phyloP scores from a whole-genome alignment of 371 early-diverging fungal species.

The Saksenaea vasiformis region DNA sequence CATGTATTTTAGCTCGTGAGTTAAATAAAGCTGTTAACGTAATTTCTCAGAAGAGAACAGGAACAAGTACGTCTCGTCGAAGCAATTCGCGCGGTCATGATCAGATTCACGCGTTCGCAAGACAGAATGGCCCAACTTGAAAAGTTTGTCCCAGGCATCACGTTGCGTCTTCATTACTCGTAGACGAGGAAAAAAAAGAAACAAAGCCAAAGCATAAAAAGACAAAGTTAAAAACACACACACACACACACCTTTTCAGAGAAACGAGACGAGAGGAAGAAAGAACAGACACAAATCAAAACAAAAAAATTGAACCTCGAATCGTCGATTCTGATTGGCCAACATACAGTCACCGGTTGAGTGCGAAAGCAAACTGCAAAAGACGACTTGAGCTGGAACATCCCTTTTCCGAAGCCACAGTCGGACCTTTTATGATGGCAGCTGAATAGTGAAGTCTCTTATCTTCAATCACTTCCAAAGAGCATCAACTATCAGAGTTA shows the following conservation, averaged over 20 bases:
- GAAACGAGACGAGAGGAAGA: constrained; percentile 13
- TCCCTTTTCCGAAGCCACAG: too few relatives aligned
- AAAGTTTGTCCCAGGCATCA: not conserved
- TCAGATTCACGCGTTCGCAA: constrained; percentile 1
- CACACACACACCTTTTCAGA: constrained; percentile 32
- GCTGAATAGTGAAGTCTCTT: too few relatives aligned
- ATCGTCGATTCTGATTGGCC: constrained; percentile 14
- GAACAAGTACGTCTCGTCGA: not conserved
- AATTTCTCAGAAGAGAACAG: not conserved
- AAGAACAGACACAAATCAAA: constrained; percentile 16
- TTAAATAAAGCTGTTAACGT: not conserved
- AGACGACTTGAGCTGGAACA: too few relatives aligned
- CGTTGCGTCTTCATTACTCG: not conserved
- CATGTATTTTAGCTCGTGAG: not conserved
- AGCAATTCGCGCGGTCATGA: not conserved
- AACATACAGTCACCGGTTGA: not conserved
- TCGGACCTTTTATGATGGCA: too few relatives aligned
- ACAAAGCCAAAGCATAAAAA: not conserved
- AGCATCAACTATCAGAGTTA: too few relatives aligned
- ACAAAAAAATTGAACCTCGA: constrained; percentile 12
- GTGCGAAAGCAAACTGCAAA: constrained; percentile 8
- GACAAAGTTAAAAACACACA: not conserved
- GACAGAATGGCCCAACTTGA: not conserved
- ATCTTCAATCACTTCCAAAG: too few relatives aligned
- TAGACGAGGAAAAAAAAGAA: not conserved